Conservation (phyloP, 176 grass and related monocot species). For the Musa acuminata region DNA sequence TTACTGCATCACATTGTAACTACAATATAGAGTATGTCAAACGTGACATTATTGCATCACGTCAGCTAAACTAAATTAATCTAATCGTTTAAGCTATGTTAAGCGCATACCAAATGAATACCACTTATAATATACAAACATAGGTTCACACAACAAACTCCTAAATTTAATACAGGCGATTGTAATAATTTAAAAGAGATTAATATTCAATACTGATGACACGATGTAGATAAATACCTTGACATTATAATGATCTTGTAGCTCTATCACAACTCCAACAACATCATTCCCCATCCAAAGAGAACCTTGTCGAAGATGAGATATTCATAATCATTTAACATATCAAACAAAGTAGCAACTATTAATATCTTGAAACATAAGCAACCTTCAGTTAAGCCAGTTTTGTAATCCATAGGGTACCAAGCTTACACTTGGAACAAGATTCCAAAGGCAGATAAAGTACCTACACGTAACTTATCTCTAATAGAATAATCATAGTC, state of each 20-base stretch:
- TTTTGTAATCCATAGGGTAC: neutral
- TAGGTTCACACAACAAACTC: neutral
- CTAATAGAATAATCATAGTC: too few species aligned
- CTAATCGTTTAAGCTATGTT: neutral
- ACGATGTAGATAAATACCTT: neutral
- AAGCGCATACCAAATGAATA: neutral
- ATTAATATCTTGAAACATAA: neutral
- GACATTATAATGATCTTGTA: neutral
- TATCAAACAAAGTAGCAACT: neutral
- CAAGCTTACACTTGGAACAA: too few species aligned
- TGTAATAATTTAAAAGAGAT: neutral
- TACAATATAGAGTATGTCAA: too few species aligned
- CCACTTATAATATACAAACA: neutral
- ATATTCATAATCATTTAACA: neutral
- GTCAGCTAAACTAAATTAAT: neutral
- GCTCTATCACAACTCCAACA: neutral
- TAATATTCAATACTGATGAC: neutral
- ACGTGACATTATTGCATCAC: neutral
- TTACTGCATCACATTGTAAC: too few species aligned
- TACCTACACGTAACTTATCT: neutral
- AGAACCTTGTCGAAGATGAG: neutral
- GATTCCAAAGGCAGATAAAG: neutral
- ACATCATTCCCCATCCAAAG: neutral
- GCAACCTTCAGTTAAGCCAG: neutral
- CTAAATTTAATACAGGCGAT: neutral